Conservation (phyloP, 2,329 filamentous ascomycete genomes). For the Verticillium tricorpus region DNA sequence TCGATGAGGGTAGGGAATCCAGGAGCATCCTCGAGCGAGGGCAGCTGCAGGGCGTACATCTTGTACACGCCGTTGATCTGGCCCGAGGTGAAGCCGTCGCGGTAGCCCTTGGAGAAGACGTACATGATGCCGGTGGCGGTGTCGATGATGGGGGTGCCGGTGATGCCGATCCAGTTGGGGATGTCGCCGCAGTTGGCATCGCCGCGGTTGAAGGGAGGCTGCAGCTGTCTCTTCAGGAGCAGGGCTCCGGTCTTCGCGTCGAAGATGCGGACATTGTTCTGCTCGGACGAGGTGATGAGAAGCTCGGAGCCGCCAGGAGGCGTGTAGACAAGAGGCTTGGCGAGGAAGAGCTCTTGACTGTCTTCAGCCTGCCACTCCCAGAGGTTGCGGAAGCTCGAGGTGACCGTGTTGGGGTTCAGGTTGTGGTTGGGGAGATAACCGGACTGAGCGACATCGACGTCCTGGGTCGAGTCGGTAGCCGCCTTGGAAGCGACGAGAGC, state of each 20-base stretch:
- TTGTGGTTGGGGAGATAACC: constrained; percentile 36
- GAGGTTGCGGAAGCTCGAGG: constrained; percentile 20
- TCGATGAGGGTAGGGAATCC: constrained; percentile 40
- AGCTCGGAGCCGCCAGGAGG: constrained; percentile 28
- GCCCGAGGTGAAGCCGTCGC: constrained; percentile 16
- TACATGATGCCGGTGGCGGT: constrained; percentile 27
- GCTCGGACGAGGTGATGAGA: constrained; percentile 31
- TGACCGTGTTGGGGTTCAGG: constrained; percentile 31
- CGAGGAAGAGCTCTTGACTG: constrained; percentile 14
- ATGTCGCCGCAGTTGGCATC: constrained; percentile 36
- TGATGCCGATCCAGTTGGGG: constrained; percentile 30
- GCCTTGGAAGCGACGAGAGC: constrained; percentile 11
- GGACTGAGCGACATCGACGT: constrained; percentile 26
- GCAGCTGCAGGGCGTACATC: constrained; percentile 33
- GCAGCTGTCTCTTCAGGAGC: constrained; percentile 28
- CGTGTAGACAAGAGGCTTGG: constrained; percentile 38
- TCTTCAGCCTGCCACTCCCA: constrained; percentile 26
- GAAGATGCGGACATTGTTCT: constrained; percentile 33
- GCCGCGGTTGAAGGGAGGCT: constrained; percentile 31
- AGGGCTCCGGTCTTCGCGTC: constrained; percentile 35
- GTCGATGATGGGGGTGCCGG: constrained; percentile 31
- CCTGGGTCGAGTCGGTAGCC: constrained; percentile 12
- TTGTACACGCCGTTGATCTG: constrained; percentile 32
- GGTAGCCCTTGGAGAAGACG: constrained; percentile 31
- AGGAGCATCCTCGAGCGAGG: constrained; percentile 28